phyloP scores from a whole-genome alignment of 202 grass and related monocot genomes.

The Panicum hallii region DNA sequence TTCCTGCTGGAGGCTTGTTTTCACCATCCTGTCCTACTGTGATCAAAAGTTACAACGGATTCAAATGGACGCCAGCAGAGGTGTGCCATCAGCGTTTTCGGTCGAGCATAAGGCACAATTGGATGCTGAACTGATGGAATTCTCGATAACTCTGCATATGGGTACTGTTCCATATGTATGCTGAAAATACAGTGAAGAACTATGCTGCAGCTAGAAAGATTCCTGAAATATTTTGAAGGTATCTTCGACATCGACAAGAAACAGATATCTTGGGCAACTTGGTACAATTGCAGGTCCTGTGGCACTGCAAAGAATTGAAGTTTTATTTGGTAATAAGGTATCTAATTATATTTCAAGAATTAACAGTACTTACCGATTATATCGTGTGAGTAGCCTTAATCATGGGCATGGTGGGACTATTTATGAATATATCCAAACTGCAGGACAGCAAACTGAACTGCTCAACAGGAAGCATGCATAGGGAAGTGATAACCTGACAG shows the following conservation, averaged over 20 bases:
- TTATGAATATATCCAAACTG: slow-evolving; percentile 32
- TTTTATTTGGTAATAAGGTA: not conserved
- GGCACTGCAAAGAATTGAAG: not conserved
- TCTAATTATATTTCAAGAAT: not conserved
- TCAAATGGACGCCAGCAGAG: not conserved
- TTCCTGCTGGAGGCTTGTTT: slow-evolving; percentile 12
- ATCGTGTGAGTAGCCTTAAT: not conserved
- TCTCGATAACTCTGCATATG: slow-evolving; percentile 24
- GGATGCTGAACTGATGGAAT: not conserved
- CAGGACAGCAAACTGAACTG: slow-evolving; percentile 20
- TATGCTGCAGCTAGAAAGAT: slow-evolving; percentile 36
- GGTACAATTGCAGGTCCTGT: slow-evolving; percentile 32
- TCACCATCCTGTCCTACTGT: slow-evolving; percentile 10
- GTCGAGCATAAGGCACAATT: slow-evolving; percentile 7
- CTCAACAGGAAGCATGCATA: slow-evolving; percentile 27
- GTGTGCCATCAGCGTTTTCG: not conserved
- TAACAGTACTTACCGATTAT: not conserved
- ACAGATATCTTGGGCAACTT: slow-evolving; percentile 31
- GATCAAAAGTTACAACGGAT: slow-evolving; percentile 17
- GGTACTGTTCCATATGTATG: slow-evolving; percentile 1
- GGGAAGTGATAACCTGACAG: slow-evolving; percentile 39
- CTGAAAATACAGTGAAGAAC: slow-evolving; percentile 1
- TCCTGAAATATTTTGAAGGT: slow-evolving; percentile 48
- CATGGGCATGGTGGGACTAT: not conserved
- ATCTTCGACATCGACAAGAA: not conserved